Percentiles rank a stretch among this genome's conserved stretches.
These are phyloP conservation scores for Celoporthe dispersa DNA, from an alignment of 2,329 filamentous ascomycete species.

Conservation along the genomic window DNA sequence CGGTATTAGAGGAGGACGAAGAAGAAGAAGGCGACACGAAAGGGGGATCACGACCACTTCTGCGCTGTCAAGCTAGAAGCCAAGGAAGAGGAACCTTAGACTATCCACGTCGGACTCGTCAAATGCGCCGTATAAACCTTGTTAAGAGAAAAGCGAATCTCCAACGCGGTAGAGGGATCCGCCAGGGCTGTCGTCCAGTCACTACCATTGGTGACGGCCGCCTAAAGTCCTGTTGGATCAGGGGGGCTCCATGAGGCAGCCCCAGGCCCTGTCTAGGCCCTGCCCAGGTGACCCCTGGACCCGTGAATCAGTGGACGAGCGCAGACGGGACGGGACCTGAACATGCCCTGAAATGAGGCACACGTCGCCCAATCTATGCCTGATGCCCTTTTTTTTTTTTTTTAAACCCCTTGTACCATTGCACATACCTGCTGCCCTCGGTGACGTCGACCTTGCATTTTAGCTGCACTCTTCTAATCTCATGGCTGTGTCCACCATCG, in stretches of 20 bases:
- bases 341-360: conserved; percentile 7
- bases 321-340: not conserved
- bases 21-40: not conserved
- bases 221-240: conserved; percentile 3
- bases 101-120: not conserved
- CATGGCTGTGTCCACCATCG: not conserved
- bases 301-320: not conserved
- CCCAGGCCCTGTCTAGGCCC: conserved; percentile 8
- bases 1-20: not conserved
- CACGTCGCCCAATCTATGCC: not conserved
- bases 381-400: not conserved
- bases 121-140: conserved; percentile 3
- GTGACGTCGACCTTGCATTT: not conserved
- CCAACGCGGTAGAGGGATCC: conserved; percentile 11
- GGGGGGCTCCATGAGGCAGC: conserved; percentile 10
- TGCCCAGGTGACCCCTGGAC: conserved; percentile 2
- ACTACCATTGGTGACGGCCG: conserved; percentile 12
- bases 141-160: not conserved
- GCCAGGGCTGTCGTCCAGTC: not conserved
- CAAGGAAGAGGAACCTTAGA: not conserved
- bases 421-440: not conserved
- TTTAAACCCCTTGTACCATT: not conserved
- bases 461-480: not conserved
- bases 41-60: not conserved
- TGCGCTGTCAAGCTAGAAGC: conserved; percentile 1